A percentile compares a stretch with the other conserved stretches of the same genome.
These are phyloP conservation scores for Neonectria punicea DNA, from an alignment of 2,329 filamentous ascomycete species.

Conservation along the genomic window DNA sequence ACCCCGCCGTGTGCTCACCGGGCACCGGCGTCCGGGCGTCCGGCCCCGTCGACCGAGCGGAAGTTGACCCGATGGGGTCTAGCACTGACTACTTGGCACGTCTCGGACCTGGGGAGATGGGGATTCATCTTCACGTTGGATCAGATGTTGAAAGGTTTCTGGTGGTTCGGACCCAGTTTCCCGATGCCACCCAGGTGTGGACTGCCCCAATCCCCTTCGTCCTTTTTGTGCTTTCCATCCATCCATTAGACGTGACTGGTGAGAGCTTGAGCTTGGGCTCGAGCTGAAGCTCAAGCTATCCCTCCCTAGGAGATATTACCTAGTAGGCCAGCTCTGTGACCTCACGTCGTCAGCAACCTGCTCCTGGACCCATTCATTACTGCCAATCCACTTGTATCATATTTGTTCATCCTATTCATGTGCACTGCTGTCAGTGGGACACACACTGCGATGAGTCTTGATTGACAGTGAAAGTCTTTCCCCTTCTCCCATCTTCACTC, in stretches of 20 bases:
- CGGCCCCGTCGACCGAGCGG: slow-evolving; percentile 40
- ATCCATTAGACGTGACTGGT: slow-evolving; percentile 17
- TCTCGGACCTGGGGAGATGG: slow-evolving; percentile 16
- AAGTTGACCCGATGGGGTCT: slow-evolving; percentile 21
- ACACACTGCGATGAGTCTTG: neutral
- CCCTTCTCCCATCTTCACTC: neutral
- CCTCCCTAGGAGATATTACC: neutral
- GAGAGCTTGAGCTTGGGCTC: neutral
- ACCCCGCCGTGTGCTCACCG: slow-evolving; percentile 20
- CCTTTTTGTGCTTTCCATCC: slow-evolving; percentile 24
- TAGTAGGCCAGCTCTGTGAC: neutral
- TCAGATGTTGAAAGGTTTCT: slow-evolving; percentile 20
- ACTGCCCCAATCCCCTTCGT: slow-evolving; percentile 21
- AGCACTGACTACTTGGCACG: slow-evolving; percentile 4
- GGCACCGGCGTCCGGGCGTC: slow-evolving; percentile 22
- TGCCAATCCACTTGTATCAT: neutral
- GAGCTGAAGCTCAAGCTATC: neutral
- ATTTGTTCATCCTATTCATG: neutral
- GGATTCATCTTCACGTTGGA: slow-evolving; percentile 2
- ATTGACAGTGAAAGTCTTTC: neutral
- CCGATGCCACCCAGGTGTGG: slow-evolving; percentile 4
- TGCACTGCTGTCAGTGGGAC: neutral
- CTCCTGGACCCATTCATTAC: neutral
- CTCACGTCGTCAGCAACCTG: neutral
- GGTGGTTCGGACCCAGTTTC: slow-evolving; percentile 19